Percentiles rank a stretch among this genome's conserved stretches.
These are phyloP conservation scores for Solidago caesia DNA, from an alignment of 129 eudicot species.

Conservation along the genomic window DNA sequence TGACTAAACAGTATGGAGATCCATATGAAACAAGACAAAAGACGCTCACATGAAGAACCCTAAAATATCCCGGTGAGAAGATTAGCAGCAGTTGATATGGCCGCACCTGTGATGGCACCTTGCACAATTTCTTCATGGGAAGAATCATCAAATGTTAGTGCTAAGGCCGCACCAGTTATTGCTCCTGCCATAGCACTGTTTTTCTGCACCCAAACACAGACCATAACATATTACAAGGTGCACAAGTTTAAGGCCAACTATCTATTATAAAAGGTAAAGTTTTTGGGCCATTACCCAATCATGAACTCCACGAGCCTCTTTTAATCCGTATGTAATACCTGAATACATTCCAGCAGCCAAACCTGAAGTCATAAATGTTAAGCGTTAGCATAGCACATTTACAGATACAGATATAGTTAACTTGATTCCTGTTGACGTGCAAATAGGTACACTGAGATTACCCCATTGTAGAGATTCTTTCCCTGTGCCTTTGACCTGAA, in stretches of 20 bases:
- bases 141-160: constrained; percentile 60
- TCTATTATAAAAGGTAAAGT: neutral
- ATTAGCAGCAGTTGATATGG: constrained; percentile 82
- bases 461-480: constrained; percentile 93
- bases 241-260: neutral
- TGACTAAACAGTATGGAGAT: neutral
- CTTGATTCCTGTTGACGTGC: neutral
- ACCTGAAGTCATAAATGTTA: constrained; percentile 36
- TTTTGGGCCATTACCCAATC: constrained; percentile 64
- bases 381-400: neutral
- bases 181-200: constrained; percentile 97
- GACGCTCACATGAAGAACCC: neutral
- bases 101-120: constrained; percentile 88
- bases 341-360: constrained; percentile 90
- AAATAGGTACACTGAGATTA: constrained; percentile 19
- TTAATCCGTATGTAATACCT: constrained; percentile 82
- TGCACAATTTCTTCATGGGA: constrained; percentile 86
- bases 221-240: neutral
- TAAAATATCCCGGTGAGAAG: constrained; percentile 82
- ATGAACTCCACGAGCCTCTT: constrained; percentile 87
- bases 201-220: constrained; percentile 50
- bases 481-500: constrained; percentile 71
- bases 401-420: neutral
- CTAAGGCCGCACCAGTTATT: constrained; percentile 72
- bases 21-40: neutral